Base-by-base conservation (phyloP, 169 alveolate genomes). In the Eimeria sp. region DNA sequence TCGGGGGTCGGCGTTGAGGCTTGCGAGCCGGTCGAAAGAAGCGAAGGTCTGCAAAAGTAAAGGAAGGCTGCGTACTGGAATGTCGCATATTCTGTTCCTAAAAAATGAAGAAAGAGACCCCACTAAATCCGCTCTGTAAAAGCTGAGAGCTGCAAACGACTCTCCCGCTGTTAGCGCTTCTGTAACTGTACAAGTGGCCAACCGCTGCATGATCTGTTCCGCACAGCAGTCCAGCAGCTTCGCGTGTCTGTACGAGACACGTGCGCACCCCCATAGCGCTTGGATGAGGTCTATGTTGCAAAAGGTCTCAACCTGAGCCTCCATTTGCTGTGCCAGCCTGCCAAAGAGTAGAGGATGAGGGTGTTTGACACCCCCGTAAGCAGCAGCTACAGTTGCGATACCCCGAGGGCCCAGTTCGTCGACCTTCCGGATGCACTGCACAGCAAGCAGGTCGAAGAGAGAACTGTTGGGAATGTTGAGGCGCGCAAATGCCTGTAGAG, bases 351-450 rank as follows among this genome's bases (percentile, higher is more conserved):
- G 61, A 10, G 16, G 30, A 18, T 86, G 93, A 82, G 61, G 93
- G 63, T 83, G 92, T 13, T 43, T 43, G 16, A 93, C 82, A 6
- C 93, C 94, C 43, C 94, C 96, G 76, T 75, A 95, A 57, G 95
- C 83, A 58, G 84, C 86, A 22, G 87, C 87, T 47, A 89, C 93
- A 51, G 76, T 80, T 47, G 96, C 95, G 22, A 95, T 43, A 54
- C 97, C 97, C 57, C 95, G 51, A 13, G 97, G 90, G 25, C 91
- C 95, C 54, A 95, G 49, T 43, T 89, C 95, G 18, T 58, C 73
- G 5, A 84, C 43, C 61, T 83, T 51, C n/a, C 72, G 73, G 9
- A 58, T 43, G 43, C 84, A 57, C 67, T 95, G 90, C 75, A 54
- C 54, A 9, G 95, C 97, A n/a, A 95, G 51, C 10, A 95, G 80